Evolutionary conservation across 352 stramenopile species (phyloP), one percentile per base, ranked within the genome.

Genomic region (Nothophytophthora sp.): DNA sequence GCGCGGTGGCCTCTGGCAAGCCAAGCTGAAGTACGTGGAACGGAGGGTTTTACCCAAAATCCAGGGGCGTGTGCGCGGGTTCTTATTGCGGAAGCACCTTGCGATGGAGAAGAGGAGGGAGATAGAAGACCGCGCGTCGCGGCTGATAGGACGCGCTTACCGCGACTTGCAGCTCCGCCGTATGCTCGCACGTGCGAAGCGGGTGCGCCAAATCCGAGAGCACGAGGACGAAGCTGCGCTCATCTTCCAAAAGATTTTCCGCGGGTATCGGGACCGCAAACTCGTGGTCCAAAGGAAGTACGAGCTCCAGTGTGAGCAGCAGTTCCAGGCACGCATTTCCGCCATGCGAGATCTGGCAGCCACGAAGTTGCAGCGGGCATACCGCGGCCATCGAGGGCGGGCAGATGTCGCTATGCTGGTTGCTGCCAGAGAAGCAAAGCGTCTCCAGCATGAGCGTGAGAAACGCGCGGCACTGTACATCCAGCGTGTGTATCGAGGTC

Each of bases 41-140:
- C 66, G 68, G 23, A 67, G 55, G 19, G 68, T 81, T 30, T 55
- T 96, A 8, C 81, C 88, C 2, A 82, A 77, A 32, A 85, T 93
- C 12, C 88, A 96, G 62, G 88, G 69, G 11, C 72, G 70, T n/a
- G 67, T 90, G 2, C 82, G 88, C 42, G 86, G 88, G n/a, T 92
- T 90, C 37, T 67, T 93, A 1, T 55, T 67, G 16, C 75, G 86
- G 4, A 83, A 88, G 23, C 28, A 51, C 1, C 43, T 88, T n/a
- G 50, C 48, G 15, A 13, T 22, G 2, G 56, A 78, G 44, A 71
- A 68, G 1, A 61, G 67, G 8, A 38, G 58, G 12, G 36, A 50
- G 8, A 34, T 57, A 34, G 67, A 89, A 55, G 27, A 60, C 11
- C 24, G 36, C 4, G 81, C 72, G 9, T 62, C 82, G 3, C 36